Evolutionary conservation across 495 filamentous ascomycete genomes (phyloP).

Genomic region (Talaromyces thailandensis): DNA sequence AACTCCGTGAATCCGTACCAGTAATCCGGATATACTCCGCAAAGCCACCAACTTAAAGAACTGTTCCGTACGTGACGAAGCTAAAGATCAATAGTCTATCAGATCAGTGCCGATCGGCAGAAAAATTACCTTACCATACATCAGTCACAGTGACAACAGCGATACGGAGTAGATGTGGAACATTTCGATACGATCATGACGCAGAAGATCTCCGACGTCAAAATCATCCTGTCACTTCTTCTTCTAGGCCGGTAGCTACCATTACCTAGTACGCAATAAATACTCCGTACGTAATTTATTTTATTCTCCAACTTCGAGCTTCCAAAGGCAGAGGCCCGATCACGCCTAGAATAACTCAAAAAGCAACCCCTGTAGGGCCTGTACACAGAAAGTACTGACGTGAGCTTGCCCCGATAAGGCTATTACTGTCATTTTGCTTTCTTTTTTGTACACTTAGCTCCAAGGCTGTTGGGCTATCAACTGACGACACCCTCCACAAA

Average conservation of each 20-base stretch:
- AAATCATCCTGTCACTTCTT: not conserved
- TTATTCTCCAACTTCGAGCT: not conserved
- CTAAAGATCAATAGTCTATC: constrained; percentile 8
- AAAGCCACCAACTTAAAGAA: not conserved
- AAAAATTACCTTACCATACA: not conserved
- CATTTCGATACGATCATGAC: not conserved
- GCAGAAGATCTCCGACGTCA: not conserved
- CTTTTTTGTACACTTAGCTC: not conserved
- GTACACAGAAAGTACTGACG: not conserved
- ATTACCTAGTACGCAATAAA: not conserved
- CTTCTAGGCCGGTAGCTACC: not conserved
- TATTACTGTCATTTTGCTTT: not conserved
- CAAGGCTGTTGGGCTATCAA: not conserved
- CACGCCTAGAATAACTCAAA: not conserved
- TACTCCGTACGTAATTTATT: not conserved
- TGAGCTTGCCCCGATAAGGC: not conserved
- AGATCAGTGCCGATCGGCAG: constrained; percentile 6
- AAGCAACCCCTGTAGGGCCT: not conserved
- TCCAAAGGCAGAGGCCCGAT: not conserved
- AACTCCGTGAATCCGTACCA: not conserved
- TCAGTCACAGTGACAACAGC: not conserved
- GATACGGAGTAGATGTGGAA: not conserved
- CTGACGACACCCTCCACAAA: not conserved
- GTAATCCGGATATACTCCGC: not conserved
- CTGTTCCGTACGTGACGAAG: not conserved